Base-by-base conservation (phyloP, 345 rosid species). In the Linum trigynum region DNA sequence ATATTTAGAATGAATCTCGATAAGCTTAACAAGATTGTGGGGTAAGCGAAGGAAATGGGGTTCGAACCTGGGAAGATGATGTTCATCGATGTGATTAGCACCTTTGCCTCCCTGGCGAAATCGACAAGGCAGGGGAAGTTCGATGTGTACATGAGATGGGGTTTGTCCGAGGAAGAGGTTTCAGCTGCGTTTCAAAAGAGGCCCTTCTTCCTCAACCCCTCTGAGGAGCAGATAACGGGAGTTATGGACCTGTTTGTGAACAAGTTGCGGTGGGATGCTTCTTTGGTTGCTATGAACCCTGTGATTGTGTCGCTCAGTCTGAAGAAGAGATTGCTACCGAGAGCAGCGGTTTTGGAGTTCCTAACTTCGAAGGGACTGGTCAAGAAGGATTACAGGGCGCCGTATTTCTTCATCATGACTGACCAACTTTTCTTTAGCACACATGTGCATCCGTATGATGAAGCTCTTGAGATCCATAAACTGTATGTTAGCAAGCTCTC, bases 251-350 rank as follows among this genome's bases (percentile, higher is more conserved):
- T 63, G 39, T 39, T 73, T 62, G 71, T 79, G 32, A 66, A 77
- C 38, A 41, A 61, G 55, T 63, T 80, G 73, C 75, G 75, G 7
- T 56, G 55, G 66, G 58, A 59, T 11, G 2, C 77, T 15, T 64
- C 68, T 0, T 40, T 1, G 48, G 16, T 79, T 38, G 62, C 62
- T 7, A 38, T 4, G 3, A 2, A 9, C 15, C 80, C 80, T 0
- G 1, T 1, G 3, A 1, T 71, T 48, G 3, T 77, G 37, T 3
- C 55, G 0, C 2, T 50, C 7, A 79, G 83, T 65, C 38, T 81
- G 61, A 69, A 77, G 63, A 79, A 77, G 65, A 66, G 74, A 38
- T 45, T 79, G 39, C 9, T 73, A 41, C 85, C 85, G 0, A 62
- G 87, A 69, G 62, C 40, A 11, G 11, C 67, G 11, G 74, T 75